Evolutionary conservation across 2,329 filamentous ascomycete genomes (phyloP), one percentile per base, ranked within the genome.

Genomic region (Hypoxylon sp.): DNA sequence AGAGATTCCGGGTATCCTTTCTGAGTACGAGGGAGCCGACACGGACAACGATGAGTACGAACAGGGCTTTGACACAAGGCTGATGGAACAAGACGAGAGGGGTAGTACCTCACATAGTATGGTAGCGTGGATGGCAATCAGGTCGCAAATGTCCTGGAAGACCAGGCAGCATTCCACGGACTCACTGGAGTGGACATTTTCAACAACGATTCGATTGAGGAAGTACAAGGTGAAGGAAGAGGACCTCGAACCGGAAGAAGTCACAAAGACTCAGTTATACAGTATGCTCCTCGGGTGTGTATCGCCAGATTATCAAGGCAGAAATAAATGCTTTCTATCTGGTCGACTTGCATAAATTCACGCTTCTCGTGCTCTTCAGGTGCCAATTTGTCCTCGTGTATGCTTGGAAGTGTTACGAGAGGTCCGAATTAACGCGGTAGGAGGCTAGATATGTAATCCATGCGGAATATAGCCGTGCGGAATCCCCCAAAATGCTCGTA

Each of bases 211-310:
- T n/a, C n/a, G n/a, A n/a, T n/a, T 40, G 6, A 9, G 18, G 37
- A 40, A 15, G 18, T 1, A 40, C 15, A 40, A 40, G 37, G 37
- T 18, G 5, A 18, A 29, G 11, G 26, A 29, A 29, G 26, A 6
- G 26, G 26, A 29, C 55, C 26, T 63, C 62, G 51, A 66, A 66
- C 13, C 46, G 26, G 7, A 66, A 51, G 27, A 55, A 47, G 35
- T 66, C 61, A 4, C 54, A 49, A 6, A 55, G 21, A 6, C 57
- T 20, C 5, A 48, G 55, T 9, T 48, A 20, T 2, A 55, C 18
- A 4, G 7, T 54, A 10, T 37, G 29, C 9, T 66, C 55, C 18
- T 48, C 40, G 11, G 51, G 17, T 20, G 18, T 38, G 15, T 56
- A 53, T 9, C 52, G 51, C 4, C 42, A 42, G 1, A 49, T 11